Percentiles rank a stretch among this genome's conserved stretches.
phyloP scores from a whole-genome alignment of 2,329 filamentous ascomycete species.

The Metarhizium anisopliae region DNA sequence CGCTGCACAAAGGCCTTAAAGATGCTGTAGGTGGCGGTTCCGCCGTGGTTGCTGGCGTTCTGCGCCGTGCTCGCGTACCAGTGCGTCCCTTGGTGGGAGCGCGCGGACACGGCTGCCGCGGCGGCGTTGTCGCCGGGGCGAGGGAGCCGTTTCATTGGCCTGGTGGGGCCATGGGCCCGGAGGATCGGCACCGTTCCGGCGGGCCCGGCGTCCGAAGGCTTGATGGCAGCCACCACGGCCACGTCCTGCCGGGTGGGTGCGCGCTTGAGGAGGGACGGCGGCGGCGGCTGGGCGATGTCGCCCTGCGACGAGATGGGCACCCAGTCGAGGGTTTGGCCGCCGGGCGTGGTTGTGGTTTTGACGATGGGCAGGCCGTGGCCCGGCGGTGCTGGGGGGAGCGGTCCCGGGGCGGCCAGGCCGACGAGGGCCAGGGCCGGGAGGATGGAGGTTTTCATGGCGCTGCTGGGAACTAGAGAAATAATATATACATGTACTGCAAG shows the following conservation, averaged over 20 bases:
- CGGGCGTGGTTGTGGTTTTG: constrained; percentile 6
- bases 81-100: constrained; percentile 9
- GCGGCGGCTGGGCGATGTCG: constrained; percentile 6
- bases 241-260: neutral
- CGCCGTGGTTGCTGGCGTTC: constrained; percentile 8
- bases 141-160: constrained; percentile 9
- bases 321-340: constrained; percentile 13
- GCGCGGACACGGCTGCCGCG: neutral
- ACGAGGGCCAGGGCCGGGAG: neutral
- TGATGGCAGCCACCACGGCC: constrained; percentile 2
- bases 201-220: constrained; percentile 7
- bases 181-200: constrained; percentile 12
- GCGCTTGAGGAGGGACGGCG: neutral
- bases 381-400: neutral
- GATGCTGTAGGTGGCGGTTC: constrained; percentile 9
- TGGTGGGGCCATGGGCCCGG: constrained; percentile 5
- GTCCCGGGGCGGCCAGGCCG: neutral
- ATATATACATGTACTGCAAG: no score
- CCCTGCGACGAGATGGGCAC: constrained; percentile 10
- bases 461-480: neutral
- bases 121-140: neutral
- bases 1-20: constrained; percentile 10
- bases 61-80: constrained; percentile 12
- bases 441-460: neutral
- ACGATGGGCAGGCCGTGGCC: constrained; percentile 7